Conservation (phyloP, 2,329 filamentous ascomycete species). For the Byssochlamys sp. region DNA sequence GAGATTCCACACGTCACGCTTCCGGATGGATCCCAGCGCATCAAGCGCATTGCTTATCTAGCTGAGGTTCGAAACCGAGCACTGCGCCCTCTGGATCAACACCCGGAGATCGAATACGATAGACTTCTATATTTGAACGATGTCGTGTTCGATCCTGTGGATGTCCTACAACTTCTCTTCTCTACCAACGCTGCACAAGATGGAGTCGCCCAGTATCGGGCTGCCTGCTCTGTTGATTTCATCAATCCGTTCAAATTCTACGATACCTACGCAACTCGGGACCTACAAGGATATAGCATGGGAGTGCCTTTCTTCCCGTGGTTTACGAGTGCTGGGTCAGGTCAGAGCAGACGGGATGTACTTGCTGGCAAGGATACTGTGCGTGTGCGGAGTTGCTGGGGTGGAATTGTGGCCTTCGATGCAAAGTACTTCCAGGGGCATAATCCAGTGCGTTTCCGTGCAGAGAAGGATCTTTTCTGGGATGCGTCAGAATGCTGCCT, state of each 20-base stretch:
- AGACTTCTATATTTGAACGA: slow-evolving; percentile 58
- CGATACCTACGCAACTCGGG: slow-evolving; percentile 65
- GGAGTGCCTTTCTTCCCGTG: slow-evolving; percentile 65
- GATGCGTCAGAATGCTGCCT: slow-evolving; percentile 59
- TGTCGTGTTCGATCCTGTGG: slow-evolving; percentile 51
- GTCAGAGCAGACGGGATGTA: slow-evolving; percentile 53
- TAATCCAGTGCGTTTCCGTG: slow-evolving; percentile 46
- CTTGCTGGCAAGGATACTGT: slow-evolving; percentile 51
- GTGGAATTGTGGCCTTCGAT: slow-evolving; percentile 56
- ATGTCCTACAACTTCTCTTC: slow-evolving; percentile 52
- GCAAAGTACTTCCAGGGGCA: slow-evolving; percentile 35
- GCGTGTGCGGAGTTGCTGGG: slow-evolving; percentile 65
- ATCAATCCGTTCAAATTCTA: slow-evolving; percentile 66
- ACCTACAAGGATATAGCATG: slow-evolving; percentile 58
- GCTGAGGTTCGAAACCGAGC: slow-evolving; percentile 65
- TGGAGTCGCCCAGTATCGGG: slow-evolving; percentile 52
- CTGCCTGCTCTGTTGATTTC: slow-evolving; percentile 67
- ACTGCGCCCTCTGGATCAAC: slow-evolving; percentile 51
- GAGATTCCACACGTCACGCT: slow-evolving; percentile 51
- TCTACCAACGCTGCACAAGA: slow-evolving; percentile 47
- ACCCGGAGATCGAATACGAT: slow-evolving; percentile 39
- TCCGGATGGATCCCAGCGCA: slow-evolving; percentile 50
- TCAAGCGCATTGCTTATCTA: slow-evolving; percentile 65
- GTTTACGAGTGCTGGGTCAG: slow-evolving; percentile 48
- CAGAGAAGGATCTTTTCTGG: slow-evolving; percentile 50